A percentile compares a stretch with the other conserved stretches of the same genome.
Evolutionary conservation across 78 protist genomes (phyloP).

Genomic region (Polysphondylium violaceum): DNA sequence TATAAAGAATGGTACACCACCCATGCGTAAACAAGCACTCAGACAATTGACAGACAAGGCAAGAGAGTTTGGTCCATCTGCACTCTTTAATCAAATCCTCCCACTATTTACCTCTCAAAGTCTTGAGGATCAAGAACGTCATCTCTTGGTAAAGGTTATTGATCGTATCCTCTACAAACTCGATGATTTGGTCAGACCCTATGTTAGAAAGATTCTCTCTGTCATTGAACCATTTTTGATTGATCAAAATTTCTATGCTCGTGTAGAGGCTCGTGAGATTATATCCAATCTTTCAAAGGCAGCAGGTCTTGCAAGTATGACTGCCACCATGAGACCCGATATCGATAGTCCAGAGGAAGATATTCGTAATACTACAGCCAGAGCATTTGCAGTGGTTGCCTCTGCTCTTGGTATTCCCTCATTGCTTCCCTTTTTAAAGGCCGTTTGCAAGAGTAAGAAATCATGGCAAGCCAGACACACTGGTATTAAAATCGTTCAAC

Average conservation of each 20-base stretch:
- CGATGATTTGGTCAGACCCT: constrained; percentile 98
- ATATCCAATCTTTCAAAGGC: constrained; percentile 98
- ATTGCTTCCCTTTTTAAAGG: constrained; percentile 97
- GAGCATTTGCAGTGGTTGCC: constrained; percentile 99
- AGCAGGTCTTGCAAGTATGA: constrained; percentile 99
- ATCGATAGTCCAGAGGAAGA: constrained; percentile 96
- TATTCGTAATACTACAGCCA: constrained; percentile 99
- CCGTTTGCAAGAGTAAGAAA: constrained; percentile 96
- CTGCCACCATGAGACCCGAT: constrained; percentile 98
- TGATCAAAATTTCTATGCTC: constrained; percentile 98
- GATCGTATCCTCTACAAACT: constrained; percentile 97
- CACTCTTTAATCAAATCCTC: constrained; percentile 96
- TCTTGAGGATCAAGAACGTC: constrained; percentile 99
- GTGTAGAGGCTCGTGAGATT: constrained; percentile 99
- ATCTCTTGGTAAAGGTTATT: constrained; percentile 98
- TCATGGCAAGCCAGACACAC: constrained; percentile 99
- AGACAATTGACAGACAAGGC: constrained; percentile 97
- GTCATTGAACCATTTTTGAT: constrained; percentile 98
- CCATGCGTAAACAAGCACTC: constrained; percentile 97
- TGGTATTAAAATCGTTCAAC: constrained; percentile 98
- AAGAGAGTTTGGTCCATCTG: constrained; percentile 97
- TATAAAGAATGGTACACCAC: constrained; percentile 99
- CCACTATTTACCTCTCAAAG: constrained; percentile 97
- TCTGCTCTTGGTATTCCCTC: constrained; percentile 98
- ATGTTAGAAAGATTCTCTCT: constrained; percentile 96